These are phyloP conservation scores for Saccharomycopsis sp. DNA, from an alignment of 805 yeast genomes.

Conservation along the genomic window DNA sequence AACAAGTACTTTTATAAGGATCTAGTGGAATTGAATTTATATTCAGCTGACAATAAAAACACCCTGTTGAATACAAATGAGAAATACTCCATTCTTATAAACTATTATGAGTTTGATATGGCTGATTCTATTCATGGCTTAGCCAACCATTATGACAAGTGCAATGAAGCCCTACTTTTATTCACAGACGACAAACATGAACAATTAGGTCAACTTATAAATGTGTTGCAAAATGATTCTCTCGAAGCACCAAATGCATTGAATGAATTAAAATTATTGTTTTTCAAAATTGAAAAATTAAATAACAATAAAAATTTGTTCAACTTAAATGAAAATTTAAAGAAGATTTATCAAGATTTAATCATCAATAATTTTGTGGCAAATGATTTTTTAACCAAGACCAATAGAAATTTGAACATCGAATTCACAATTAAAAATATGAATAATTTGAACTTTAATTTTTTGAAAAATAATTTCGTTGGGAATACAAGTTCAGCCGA, in stretches of 20 bases:
- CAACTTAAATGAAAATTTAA: conserved; percentile 6
- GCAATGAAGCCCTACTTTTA: conserved; percentile 11
- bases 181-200: background rate
- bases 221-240: conserved; percentile 11
- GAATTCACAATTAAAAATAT: conserved; percentile 9
- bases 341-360: conserved; percentile 13
- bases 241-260: conserved; percentile 15
- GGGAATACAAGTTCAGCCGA: background rate
- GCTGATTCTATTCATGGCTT: conserved; percentile 15
- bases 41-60: conserved; percentile 11
- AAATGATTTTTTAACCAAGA: conserved; percentile 15
- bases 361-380: conserved; percentile 16
- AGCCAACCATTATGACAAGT: conserved; percentile 17
- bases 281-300: conserved; percentile 11
- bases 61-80: conserved; percentile 11
- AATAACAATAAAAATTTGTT: conserved; percentile 5
- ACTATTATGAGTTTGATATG: conserved; percentile 17
- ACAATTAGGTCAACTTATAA: conserved; percentile 9
- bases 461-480: conserved; percentile 5
- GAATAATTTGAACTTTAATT: conserved; percentile 13
- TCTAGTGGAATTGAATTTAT: conserved; percentile 14
- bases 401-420: conserved; percentile 15
- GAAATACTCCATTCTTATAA: conserved; percentile 14
- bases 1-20: conserved; percentile 14
- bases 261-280: conserved; percentile 10